Evolutionary conservation across 768 basidiomycete genomes (phyloP), one percentile per base, ranked within the genome.

Genomic region (Amanita jacksonii): DNA sequence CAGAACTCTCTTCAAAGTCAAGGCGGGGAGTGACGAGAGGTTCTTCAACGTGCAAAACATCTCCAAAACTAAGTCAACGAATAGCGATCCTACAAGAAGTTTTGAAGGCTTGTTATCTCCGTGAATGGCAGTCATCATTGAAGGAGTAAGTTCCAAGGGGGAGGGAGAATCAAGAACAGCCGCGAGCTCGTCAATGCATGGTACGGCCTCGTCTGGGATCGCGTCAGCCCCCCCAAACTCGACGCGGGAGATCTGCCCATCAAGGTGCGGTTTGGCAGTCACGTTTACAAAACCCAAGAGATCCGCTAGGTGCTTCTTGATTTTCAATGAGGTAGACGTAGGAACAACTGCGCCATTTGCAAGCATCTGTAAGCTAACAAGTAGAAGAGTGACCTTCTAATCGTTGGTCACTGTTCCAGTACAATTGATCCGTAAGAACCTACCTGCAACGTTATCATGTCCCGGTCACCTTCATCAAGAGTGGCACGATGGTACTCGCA

Each of bases 301-400:
- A 37, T 63, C 64, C 15, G 73, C 61, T 41, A 77, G 53, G 46
- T 72, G 66, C 13, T 66, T 66, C 55, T 88, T 87, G 54, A 88
- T 59, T 52, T 74, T 77, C 50, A 84, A 62, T 6, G 82, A 60
- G 13, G 69, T 67, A 37, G 66, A 61, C 5, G 67, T 43, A 44
- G 78, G 77, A 38, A 80, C 68, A 12, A 60, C 41, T 35, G 81
- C 65, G 5, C 82, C 82, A 46, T 79, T 77, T 8, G 77, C 67
- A 24, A 87, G 66, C 76, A 85, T 79, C 41, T 76, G 72, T 38
- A 87, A 60, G 47, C 75, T 70, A 12, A 88, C 65, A 10, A 73
- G 60, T 19, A 84, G 48, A 16, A 80, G 54, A 1, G 77, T 74
- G 38, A 68, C 66, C 82, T 85, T 47, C 27, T 33, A 22, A 28